Conservation (phyloP, 306 rosid species). For the Rosa chinensis region DNA sequence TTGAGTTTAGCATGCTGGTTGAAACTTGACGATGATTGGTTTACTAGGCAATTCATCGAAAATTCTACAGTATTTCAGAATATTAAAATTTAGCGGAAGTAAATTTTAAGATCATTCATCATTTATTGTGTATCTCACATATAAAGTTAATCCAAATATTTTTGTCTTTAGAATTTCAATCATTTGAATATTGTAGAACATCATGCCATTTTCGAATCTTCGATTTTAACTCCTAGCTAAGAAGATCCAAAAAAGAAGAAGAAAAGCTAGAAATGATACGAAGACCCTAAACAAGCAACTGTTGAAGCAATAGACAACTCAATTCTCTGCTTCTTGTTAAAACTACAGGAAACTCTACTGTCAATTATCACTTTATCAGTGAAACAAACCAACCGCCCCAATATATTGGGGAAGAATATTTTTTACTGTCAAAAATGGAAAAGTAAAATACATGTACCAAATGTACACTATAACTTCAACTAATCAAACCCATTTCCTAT, state of each 20-base stretch:
- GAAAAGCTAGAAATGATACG: not conserved
- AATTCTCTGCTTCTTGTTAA: not conserved
- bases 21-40: not conserved
- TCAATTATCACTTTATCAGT: not conserved
- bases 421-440: slow-evolving; percentile 8
- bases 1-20: not conserved
- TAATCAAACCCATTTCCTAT: slow-evolving; percentile 31
- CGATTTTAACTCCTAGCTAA: not conserved
- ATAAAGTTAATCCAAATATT: not conserved
- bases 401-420: not conserved
- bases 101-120: not conserved
- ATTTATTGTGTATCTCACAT: too few species aligned
- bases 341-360: not conserved
- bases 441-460: slow-evolving; percentile 32
- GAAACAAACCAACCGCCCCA: slow-evolving; percentile 8
- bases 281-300: not conserved
- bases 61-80: not conserved
- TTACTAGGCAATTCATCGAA: not conserved
- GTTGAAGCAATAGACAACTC: not conserved
- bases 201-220: not conserved
- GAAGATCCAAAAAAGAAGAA: not conserved
- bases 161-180: too few species aligned
- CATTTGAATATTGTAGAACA: not conserved
- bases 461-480: slow-evolving; percentile 41
- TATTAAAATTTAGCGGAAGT: too few species aligned